Percentiles rank a stretch among this genome's conserved stretches.
These are phyloP conservation scores for Vaccinium myrtillus DNA, from an alignment of 148 eudicot species.

Conservation along the genomic window DNA sequence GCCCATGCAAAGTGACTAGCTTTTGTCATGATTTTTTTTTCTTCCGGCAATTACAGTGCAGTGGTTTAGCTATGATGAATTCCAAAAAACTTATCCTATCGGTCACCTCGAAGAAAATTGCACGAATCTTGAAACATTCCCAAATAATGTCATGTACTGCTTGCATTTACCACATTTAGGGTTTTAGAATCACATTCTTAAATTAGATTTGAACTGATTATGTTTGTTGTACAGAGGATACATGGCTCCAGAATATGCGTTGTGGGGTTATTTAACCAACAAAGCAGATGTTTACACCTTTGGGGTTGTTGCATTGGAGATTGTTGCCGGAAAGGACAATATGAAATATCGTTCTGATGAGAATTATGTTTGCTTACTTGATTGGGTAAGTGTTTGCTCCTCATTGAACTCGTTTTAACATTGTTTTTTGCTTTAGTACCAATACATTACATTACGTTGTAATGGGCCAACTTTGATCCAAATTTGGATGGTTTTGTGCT, in stretches of 20 bases:
- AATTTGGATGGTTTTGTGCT: not conserved
- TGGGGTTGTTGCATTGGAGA: conserved; percentile 63
- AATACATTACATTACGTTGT: not conserved
- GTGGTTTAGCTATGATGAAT: not conserved
- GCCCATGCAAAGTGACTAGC: not conserved
- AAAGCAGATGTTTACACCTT: conserved; percentile 83
- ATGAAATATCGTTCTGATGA: conserved; percentile 47
- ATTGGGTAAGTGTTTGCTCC: conserved; percentile 44
- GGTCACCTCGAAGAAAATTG: not conserved
- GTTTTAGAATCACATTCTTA: not conserved
- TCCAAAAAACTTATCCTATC: not conserved
- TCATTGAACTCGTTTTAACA: not conserved
- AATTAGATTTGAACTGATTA: not conserved
- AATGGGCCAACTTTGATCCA: not conserved
- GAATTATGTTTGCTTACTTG: conserved; percentile 60
- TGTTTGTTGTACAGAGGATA: conserved; percentile 51
- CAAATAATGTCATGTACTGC: not conserved
- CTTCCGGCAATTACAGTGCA: not conserved
- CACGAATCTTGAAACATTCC: not conserved
- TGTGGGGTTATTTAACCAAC: conserved; percentile 69
- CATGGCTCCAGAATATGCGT: conserved; percentile 78
- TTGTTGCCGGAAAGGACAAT: conserved; percentile 63
- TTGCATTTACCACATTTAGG: not conserved
- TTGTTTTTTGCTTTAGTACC: not conserved
- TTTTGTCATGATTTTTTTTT: not conserved